Percentiles rank a stretch among this genome's conserved stretches.
phyloP scores from a whole-genome alignment of 768 basidiomycete species.

The Atractiella rhizophila region DNA sequence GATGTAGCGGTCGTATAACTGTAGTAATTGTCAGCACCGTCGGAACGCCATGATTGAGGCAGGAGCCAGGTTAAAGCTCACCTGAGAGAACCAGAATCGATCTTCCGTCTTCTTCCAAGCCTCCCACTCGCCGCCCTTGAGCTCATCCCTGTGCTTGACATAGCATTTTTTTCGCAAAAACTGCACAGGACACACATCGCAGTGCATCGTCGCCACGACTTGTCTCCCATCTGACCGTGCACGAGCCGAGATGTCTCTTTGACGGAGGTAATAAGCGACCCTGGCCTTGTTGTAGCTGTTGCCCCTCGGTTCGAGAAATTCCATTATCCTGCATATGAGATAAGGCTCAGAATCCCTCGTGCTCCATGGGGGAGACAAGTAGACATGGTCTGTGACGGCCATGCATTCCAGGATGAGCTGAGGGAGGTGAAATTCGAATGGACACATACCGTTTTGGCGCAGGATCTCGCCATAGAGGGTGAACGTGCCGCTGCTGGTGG shows the following conservation, averaged over 20 bases:
- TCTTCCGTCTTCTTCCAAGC: conserved; percentile 85
- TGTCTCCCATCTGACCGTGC: conserved; percentile 71
- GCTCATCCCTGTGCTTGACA: conserved; percentile 76
- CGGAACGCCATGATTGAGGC: background rate
- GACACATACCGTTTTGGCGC: background rate
- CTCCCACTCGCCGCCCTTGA: conserved; percentile 34
- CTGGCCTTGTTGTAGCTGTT: conserved; percentile 33
- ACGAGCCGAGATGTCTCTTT: conserved; percentile 80
- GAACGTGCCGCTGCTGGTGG: too few relatives aligned
- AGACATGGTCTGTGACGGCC: conserved; percentile 55
- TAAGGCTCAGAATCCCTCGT: conserved; percentile 78
- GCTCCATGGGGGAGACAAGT: conserved; percentile 79
- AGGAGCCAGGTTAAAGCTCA: background rate
- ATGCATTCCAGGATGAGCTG: background rate
- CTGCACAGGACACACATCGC: conserved; percentile 81
- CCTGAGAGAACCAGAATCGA: conserved; percentile 78
- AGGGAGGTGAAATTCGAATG: background rate
- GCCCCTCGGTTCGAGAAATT: conserved; percentile 46
- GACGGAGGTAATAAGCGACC: conserved; percentile 88
- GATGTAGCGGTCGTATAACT: conserved; percentile 84
- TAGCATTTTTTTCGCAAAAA: conserved; percentile 79
- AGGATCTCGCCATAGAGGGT: too few relatives aligned
- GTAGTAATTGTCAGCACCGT: background rate
- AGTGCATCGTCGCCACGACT: conserved; percentile 82
- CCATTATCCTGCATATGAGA: conserved; percentile 86